Evolutionary conservation across 306 rosid genomes (phyloP).

Genomic region (Trifolium dubium): DNA sequence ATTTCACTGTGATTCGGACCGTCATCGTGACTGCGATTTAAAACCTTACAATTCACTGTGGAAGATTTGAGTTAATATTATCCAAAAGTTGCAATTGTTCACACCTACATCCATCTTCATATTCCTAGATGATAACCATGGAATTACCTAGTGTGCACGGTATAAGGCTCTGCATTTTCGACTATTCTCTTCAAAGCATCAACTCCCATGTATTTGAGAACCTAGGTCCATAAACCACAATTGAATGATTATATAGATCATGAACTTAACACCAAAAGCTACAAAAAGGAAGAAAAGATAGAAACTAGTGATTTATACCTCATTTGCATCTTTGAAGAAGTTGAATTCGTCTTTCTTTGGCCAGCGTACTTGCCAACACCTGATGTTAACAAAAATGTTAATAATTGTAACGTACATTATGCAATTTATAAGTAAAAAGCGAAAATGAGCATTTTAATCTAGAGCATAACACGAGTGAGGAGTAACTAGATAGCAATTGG

Average conservation of each 20-base stretch:
- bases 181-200: conserved; percentile 53
- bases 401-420: background rate
- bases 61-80: background rate
- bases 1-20: background rate
- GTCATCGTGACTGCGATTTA: background rate
- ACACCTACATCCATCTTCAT: conserved; percentile 29
- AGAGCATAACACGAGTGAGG: too few relatives aligned
- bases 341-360: conserved; percentile 54
- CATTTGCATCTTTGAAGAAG: conserved; percentile 60
- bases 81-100: conserved; percentile 11
- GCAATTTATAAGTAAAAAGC: conserved; percentile 17
- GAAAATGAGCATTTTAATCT: conserved; percentile 8
- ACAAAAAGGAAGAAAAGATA: background rate
- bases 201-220: conserved; percentile 54
- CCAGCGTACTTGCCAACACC: conserved; percentile 57
- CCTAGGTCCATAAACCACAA: conserved; percentile 45
- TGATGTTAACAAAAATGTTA: conserved; percentile 16
- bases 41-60: background rate
- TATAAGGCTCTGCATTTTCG: conserved; percentile 56
- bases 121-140: conserved; percentile 7
- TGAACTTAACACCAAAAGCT: background rate
- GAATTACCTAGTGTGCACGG: conserved; percentile 32
- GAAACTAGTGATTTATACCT: conserved; percentile 44
- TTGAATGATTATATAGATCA: conserved; percentile 12
- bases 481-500: too few relatives aligned